Percentiles rank a stretch among this genome's conserved stretches.
Evolutionary conservation across 192 early-diverging fungal genomes (phyloP).

Genomic region (Podila epigama): DNA sequence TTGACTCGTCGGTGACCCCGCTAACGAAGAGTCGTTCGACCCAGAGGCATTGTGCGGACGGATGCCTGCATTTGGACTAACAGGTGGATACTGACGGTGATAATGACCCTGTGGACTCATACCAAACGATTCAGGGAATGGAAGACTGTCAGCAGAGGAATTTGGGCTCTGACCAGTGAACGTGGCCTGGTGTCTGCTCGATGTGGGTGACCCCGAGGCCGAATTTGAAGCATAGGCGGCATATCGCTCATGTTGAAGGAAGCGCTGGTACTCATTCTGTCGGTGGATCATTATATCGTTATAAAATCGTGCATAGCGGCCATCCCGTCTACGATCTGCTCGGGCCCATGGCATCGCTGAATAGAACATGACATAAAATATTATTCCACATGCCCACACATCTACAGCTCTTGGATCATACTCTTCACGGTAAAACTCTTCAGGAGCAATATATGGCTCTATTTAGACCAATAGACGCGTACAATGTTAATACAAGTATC

Average conservation of each 20-base stretch:
- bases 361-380: slow-evolving; percentile 43
- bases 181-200: background rate
- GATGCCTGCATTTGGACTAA: background rate
- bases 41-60: background rate
- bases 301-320: slow-evolving; percentile 13
- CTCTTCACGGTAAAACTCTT: slow-evolving; percentile 66
- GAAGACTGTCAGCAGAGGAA: too few species aligned
- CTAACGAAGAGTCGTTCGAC: background rate
- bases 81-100: slow-evolving; percentile 16
- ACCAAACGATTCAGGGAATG: background rate
- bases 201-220: background rate
- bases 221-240: background rate
- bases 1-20: background rate
- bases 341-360: slow-evolving; percentile 46
- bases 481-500: background rate
- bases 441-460: slow-evolving; percentile 88
- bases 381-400: slow-evolving; percentile 44
- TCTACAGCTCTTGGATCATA: slow-evolving; percentile 75
- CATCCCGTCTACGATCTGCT: slow-evolving; percentile 31
- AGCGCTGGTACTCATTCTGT: slow-evolving; percentile 8
- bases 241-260: slow-evolving; percentile 16
- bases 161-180: too few species aligned
- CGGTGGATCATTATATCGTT: slow-evolving; percentile 24
- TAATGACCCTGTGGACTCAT: slow-evolving; percentile 8
- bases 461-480: background rate